Evolutionary conservation across 1,284 basidiomycete species (phyloP).

Genomic region (Phellopilus nigrolimitatus): DNA sequence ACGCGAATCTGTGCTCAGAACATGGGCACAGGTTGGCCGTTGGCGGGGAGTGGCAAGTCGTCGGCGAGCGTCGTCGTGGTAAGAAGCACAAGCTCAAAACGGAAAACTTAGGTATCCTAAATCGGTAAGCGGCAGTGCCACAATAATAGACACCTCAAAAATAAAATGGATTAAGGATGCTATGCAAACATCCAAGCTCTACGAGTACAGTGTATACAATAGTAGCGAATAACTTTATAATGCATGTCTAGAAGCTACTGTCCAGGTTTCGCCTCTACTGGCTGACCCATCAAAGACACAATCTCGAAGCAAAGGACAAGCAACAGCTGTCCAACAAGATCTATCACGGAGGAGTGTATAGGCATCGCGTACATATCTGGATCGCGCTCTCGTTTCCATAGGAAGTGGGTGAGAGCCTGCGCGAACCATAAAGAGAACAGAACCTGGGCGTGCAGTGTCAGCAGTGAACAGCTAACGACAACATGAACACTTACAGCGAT

Average conservation of each 20-base stretch:
- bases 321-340: constrained; percentile 85
- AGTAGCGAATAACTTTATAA: background rate
- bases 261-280: constrained; percentile 22
- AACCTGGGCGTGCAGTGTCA: constrained; percentile 42
- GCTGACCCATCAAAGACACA: constrained; percentile 40
- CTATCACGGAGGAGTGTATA: constrained; percentile 85
- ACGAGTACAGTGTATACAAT: constrained; percentile 1
- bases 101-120: constrained; percentile 13
- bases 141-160: background rate
- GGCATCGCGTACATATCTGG: constrained; percentile 95
- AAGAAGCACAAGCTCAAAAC: constrained; percentile 13
- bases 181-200: background rate
- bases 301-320: constrained; percentile 73
- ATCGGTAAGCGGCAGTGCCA: background rate
- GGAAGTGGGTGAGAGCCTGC: constrained; percentile 64
- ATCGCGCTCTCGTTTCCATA: constrained; percentile 82
- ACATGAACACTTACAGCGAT: constrained; percentile 53
- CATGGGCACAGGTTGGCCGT: constrained; percentile 10
- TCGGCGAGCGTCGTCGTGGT: constrained; percentile 18
- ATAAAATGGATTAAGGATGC: constrained; percentile 25
- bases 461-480: background rate
- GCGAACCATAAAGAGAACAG: constrained; percentile 66
- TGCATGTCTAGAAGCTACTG: background rate
- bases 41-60: constrained; percentile 8
- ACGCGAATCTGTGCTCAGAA: constrained; percentile 16